Base-by-base conservation (phyloP, 2,329 filamentous ascomycete species). In the Fusarium sambucinum region DNA sequence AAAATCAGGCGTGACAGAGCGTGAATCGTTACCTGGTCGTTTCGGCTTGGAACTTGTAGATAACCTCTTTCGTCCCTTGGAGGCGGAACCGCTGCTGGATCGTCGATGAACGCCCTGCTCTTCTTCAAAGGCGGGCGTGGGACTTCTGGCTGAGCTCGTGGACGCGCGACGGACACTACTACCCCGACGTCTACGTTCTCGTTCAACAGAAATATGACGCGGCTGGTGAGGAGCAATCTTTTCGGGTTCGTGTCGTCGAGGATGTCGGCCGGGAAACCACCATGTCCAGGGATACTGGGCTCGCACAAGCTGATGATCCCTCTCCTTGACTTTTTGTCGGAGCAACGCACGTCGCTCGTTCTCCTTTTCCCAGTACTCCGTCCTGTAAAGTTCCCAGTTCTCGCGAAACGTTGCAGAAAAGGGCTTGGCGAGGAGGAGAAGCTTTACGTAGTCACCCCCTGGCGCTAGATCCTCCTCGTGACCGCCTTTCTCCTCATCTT, bases 331-430 rank as follows among this genome's bases (percentile, higher is more conserved):
- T 75, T 92, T 92, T 42, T 85, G 76, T 41, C 93, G 86, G 25
- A 97, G 82, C 59, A 92, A 81, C 4, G 90, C 87, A 14, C 96
- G 89, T 3, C 95, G 90, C 78, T 97, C 93, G 76, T 99, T 99
- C 78, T 99, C 96, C 64, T 90, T 90, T 73, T 97, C 95, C 96
- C 96, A 99, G 80, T 97, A 99, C 63, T 97, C 94, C 33, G 91
- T 90, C 54, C 96, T 87, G 79, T 96, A 99, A 17, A 95, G 85
- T 76, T 99, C 96, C 96, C 96, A 99, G 69, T 97, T 97, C 78
- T 98, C 94, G 21, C 96, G 87, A 75, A 99, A 99, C 46, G 93
- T 93, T 0, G 96, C 91, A 8, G 93, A 96, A 76, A 99, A 99
- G 1, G 94, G 94, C 77, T 99, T 99, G 1, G 96, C 93, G 13